These are phyloP conservation scores for Vitis rotundifolia DNA, from an alignment of 164 flowering plant genomes.

Conservation along the genomic window DNA sequence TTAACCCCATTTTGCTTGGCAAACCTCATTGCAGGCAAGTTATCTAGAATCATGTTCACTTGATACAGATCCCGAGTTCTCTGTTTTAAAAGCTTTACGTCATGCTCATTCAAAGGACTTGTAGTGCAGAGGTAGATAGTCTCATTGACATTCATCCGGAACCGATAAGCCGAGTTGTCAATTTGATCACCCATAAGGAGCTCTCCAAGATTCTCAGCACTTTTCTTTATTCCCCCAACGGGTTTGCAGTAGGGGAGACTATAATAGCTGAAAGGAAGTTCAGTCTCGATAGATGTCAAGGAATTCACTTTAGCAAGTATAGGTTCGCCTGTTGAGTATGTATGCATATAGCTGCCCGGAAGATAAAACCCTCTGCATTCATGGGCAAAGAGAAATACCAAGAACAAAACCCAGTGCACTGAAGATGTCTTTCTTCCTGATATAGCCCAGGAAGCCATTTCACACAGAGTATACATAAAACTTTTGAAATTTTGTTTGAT, in stretches of 20 bases:
- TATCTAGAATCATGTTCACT: constrained; percentile 52
- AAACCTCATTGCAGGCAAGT: constrained; percentile 46
- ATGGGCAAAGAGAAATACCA: constrained; percentile 12
- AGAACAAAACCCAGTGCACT: neutral
- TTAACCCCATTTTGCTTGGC: constrained; percentile 28
- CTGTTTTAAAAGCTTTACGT: constrained; percentile 34
- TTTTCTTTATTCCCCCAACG: constrained; percentile 23
- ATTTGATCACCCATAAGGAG: constrained; percentile 45
- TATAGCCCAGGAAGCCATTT: constrained; percentile 10
- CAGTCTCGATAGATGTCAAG: constrained; percentile 36
- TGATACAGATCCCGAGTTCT: constrained; percentile 43
- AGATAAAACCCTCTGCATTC: constrained; percentile 29
- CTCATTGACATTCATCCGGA: constrained; percentile 29
- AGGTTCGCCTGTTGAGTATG: constrained; percentile 19
- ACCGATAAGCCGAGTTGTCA: constrained; percentile 33
- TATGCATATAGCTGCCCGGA: constrained; percentile 40
- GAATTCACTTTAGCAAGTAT: constrained; percentile 35
- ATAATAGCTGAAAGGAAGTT: constrained; percentile 34
- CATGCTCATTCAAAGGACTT: constrained; percentile 21
- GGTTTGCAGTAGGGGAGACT: constrained; percentile 36
- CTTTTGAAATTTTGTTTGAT: neutral
- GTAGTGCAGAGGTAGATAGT: constrained; percentile 33
- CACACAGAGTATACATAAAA: neutral
- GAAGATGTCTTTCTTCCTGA: neutral
- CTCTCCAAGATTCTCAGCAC: constrained; percentile 38